phyloP scores from a whole-genome alignment of 2,329 filamentous ascomycete genomes.

The Alternaria sp. region DNA sequence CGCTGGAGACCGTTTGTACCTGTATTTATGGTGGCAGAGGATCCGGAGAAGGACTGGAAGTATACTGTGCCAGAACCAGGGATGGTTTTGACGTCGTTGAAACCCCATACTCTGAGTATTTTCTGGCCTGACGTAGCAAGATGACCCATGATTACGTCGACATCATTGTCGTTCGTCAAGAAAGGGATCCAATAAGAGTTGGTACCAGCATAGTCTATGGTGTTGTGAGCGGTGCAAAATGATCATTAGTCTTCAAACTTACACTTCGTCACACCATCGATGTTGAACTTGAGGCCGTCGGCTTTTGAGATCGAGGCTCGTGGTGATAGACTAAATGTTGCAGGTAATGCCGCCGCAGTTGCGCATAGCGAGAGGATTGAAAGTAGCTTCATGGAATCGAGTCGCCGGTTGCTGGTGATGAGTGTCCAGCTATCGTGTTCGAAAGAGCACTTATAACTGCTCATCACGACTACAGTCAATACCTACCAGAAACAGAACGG shows the following conservation, averaged over 20 bases:
- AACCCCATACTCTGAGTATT: slow-evolving; percentile 69
- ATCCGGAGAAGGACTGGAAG: slow-evolving; percentile 64
- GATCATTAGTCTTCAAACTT: neutral
- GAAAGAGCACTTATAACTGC: neutral
- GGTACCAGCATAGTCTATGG: slow-evolving; percentile 60
- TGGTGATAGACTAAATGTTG: slow-evolving; percentile 19
- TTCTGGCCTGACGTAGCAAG: slow-evolving; percentile 63
- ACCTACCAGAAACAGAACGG: slow-evolving; percentile 7
- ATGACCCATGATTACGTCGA: slow-evolving; percentile 60
- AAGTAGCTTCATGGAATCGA: slow-evolving; percentile 34
- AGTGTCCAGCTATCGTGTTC: neutral
- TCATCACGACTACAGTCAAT: neutral
- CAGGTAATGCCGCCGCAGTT: slow-evolving; percentile 30
- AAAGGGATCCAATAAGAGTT: slow-evolving; percentile 67
- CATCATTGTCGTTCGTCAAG: slow-evolving; percentile 62
- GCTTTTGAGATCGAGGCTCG: slow-evolving; percentile 36
- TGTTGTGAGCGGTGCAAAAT: slow-evolving; percentile 1
- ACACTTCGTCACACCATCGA: slow-evolving; percentile 48
- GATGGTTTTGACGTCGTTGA: slow-evolving; percentile 65
- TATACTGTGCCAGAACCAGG: slow-evolving; percentile 58
- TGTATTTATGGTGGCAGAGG: slow-evolving; percentile 67
- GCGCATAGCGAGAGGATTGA: slow-evolving; percentile 29
- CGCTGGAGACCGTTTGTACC: slow-evolving; percentile 69
- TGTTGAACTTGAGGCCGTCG: slow-evolving; percentile 46
- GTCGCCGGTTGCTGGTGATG: neutral